phyloP scores from a whole-genome alignment of 306 rosid species.

The Corylus americana region DNA sequence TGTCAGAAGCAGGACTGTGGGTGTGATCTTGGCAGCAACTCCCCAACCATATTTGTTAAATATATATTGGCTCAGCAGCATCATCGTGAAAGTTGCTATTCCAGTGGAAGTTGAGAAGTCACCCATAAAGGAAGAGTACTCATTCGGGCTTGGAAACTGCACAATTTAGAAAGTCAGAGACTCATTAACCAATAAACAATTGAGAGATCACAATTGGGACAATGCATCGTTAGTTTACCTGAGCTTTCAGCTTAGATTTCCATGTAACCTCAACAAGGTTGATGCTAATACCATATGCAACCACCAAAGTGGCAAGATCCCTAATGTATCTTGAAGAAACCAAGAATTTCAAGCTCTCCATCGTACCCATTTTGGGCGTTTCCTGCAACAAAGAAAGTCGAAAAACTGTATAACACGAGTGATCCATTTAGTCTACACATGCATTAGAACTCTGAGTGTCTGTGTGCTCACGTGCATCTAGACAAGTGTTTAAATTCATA shows the following conservation, averaged over 20 bases:
- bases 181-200: neutral
- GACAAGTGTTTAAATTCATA: too few species aligned
- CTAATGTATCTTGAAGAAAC: constrained; percentile 89
- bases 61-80: constrained; percentile 85
- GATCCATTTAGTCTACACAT: neutral
- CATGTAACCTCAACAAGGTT: constrained; percentile 97
- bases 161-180: constrained; percentile 10
- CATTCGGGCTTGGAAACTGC: constrained; percentile 98
- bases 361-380: constrained; percentile 90
- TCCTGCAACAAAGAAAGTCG: constrained; percentile 50
- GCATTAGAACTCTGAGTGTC: too few species aligned
- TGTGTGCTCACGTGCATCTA: too few species aligned
- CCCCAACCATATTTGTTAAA: constrained; percentile 96
- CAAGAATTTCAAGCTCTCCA: constrained; percentile 98
- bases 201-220: constrained; percentile 18
- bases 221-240: constrained; percentile 47
- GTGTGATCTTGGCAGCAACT: constrained; percentile 89
- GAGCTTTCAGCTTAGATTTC: constrained; percentile 99
- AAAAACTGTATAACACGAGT: neutral
- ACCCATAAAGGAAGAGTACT: constrained; percentile 92
- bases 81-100: constrained; percentile 88
- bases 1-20: constrained; percentile 81
- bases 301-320: constrained; percentile 96
- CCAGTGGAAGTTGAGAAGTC: constrained; percentile 98
- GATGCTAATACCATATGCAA: constrained; percentile 92